Base-by-base conservation (phyloP, 129 eudicot genomes). In the Centrapalus pauciflorus region DNA sequence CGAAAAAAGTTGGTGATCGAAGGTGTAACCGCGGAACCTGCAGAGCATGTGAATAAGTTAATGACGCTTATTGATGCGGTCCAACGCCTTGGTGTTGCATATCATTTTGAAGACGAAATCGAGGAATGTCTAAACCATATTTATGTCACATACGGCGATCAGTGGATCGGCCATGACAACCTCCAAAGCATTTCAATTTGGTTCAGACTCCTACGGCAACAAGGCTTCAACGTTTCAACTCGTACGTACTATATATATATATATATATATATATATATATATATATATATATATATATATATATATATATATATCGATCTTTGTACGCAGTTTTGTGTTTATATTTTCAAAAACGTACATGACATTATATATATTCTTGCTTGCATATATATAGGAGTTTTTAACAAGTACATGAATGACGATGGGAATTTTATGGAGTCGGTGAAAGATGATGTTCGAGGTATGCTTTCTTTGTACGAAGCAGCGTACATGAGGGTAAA, bases 391-490 rank as follows among this genome's bases (percentile, higher is more conserved):
- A 16, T 9, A 80, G 85, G 55, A 6, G 14, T 66, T 2, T 75
- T 84, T 55, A 7, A 69, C 23, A 77, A 74, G 54, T 84, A 76
- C 74, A 72, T 28, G 55, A 73, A 74, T 0, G 28, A 1, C 4
- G 51, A 63, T 9, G 83, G 85, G 3, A 33, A 59, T 14, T 75
- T 81, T 45, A 64, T 71, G 20, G 46, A 35, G 20, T 12, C 38
- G 1, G 24, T 79, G 4, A 57, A 9, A 10, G 33, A 26, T 7
- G 83, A 85, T 67, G 51, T 46, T 1, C 26, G 21, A 13, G 85
- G 87, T 1, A 41, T 85, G 76, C 41, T 85, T 14, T 69, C 81
- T 64, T 73, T 85, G 25, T 82, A 82, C 24, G 88, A 85, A 51
- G 89, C 95, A 13, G 16, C 84, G 12, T 57, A 43, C 27, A 37